A percentile compares a stretch with the other conserved stretches of the same genome.
Conservation (phyloP, 2,329 filamentous ascomycete species). For the Pseudogymnoascus sp. region DNA sequence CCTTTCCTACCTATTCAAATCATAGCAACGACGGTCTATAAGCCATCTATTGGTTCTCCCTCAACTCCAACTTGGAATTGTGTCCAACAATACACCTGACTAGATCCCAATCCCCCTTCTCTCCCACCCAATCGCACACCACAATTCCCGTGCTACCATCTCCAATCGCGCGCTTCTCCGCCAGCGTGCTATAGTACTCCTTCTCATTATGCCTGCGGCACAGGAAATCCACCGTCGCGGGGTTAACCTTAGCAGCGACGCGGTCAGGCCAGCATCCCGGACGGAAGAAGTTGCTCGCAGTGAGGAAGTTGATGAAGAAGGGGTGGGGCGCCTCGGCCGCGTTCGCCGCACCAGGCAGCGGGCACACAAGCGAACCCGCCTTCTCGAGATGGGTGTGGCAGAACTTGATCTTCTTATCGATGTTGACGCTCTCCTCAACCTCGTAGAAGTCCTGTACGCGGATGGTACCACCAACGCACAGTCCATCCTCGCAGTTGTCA, state of each 20-base stretch:
- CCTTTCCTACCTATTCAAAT: neutral
- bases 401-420: conserved; percentile 70
- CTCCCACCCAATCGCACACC: conserved; percentile 88
- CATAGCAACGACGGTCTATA: neutral
- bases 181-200: conserved; percentile 27
- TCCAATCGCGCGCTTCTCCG: conserved; percentile 38
- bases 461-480: conserved; percentile 60
- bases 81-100: conserved; percentile 80
- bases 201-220: conserved; percentile 46
- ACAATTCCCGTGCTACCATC: conserved; percentile 79
- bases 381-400: conserved; percentile 69
- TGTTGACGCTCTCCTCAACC: conserved; percentile 63
- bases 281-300: conserved; percentile 90
- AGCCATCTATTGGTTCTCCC: conserved; percentile 6
- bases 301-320: conserved; percentile 85
- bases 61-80: conserved; percentile 62
- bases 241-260: conserved; percentile 82
- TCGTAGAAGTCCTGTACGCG: conserved; percentile 95
- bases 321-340: conserved; percentile 35
- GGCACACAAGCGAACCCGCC: conserved; percentile 45
- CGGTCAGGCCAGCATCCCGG: conserved; percentile 85
- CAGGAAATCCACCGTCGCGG: conserved; percentile 56
- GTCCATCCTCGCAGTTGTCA: conserved; percentile 75
- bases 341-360: conserved; percentile 33
- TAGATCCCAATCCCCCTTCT: conserved; percentile 82